Conservation (phyloP, 805 yeast species). For the Candida lessepsii region DNA sequence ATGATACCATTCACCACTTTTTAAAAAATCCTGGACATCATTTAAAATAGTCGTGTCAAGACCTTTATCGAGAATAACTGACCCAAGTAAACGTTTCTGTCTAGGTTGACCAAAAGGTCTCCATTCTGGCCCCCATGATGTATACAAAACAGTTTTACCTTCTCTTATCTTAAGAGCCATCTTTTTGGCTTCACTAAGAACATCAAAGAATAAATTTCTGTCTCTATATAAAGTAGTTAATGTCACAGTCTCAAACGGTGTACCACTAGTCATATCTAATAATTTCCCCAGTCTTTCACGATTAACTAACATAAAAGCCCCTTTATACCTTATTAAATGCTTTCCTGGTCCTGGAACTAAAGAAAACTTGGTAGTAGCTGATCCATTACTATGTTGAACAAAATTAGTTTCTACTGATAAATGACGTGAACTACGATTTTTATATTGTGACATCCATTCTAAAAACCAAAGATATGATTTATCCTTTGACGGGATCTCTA, state of each 20-base stretch:
- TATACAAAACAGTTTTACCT: constrained; percentile 90
- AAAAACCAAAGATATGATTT: constrained; percentile 93
- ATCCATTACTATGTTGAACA: constrained; percentile 88
- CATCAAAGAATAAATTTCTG: constrained; percentile 61
- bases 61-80: constrained; percentile 81
- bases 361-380: constrained; percentile 81
- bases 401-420: constrained; percentile 85
- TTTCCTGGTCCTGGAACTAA: constrained; percentile 98
- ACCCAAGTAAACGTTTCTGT: constrained; percentile 76
- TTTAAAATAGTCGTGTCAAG: constrained; percentile 60
- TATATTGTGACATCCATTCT: constrained; percentile 91
- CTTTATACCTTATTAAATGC: constrained; percentile 80
- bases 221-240: constrained; percentile 87
- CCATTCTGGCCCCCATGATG: constrained; percentile 99
- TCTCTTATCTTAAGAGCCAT: constrained; percentile 80
- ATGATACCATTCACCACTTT: constrained; percentile 86
- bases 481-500: constrained; percentile 91
- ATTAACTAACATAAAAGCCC: constrained; percentile 84
- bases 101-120: constrained; percentile 96
- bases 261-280: constrained; percentile 84
- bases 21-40: constrained; percentile 80
- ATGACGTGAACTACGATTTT: constrained; percentile 74
- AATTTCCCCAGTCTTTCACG: constrained; percentile 89
- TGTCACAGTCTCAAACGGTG: constrained; percentile 96
- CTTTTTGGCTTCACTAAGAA: constrained; percentile 79